Evolutionary conservation across 1,284 basidiomycete genomes (phyloP).

Genomic region (Tilletia caries): DNA sequence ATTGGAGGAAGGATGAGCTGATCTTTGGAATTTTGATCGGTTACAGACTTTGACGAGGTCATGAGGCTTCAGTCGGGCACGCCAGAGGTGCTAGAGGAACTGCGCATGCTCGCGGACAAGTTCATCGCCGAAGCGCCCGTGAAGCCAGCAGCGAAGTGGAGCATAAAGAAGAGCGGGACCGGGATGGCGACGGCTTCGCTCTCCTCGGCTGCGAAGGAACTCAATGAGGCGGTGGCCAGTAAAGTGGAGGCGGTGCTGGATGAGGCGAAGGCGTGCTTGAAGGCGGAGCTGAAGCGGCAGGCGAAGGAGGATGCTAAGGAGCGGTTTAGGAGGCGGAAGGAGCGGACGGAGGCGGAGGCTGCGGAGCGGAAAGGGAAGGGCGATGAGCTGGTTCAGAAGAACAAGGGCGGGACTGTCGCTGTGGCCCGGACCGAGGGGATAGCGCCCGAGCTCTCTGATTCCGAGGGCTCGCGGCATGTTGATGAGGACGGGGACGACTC

Average conservation of each 20-base stretch:
- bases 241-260: neutral
- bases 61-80: conserved; percentile 18
- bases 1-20: too few relatives aligned
- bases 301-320: neutral
- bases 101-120: conserved; percentile 16
- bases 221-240: neutral
- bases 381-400: neutral
- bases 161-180: neutral
- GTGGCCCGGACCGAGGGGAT: neutral
- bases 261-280: neutral
- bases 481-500: neutral
- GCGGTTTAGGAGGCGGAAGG: neutral
- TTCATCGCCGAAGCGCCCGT: conserved; percentile 15
- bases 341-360: neutral
- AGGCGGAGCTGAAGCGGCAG: neutral
- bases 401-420: too few relatives aligned
- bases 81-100: conserved; percentile 17
- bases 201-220: neutral
- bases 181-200: neutral
- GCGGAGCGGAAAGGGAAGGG: neutral
- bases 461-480: neutral
- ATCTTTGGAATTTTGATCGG: neutral
- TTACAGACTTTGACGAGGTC: conserved; percentile 22
- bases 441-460: neutral
- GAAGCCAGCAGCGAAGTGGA: neutral